Conservation (phyloP, 179 eudicot genomes). For the Camellia oleifera region DNA sequence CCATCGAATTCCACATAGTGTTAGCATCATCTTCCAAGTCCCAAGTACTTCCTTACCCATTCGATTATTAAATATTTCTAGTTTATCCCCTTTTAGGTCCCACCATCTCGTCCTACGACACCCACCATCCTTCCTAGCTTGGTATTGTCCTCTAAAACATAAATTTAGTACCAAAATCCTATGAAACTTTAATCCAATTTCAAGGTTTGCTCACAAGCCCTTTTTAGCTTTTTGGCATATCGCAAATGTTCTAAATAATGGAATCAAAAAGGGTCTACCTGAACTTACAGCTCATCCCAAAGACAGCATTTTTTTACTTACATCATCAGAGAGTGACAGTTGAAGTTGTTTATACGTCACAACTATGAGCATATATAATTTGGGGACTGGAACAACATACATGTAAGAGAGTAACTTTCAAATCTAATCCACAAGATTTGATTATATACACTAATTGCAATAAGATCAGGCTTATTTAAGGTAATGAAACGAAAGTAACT, state of each 20-base stretch:
- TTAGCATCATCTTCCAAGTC: no score
- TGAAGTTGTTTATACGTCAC: background rate
- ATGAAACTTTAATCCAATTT: background rate
- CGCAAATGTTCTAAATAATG: background rate
- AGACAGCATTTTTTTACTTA: background rate
- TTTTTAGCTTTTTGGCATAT: background rate
- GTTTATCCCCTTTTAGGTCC: no score
- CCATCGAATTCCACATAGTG: no score
- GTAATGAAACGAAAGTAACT: background rate
- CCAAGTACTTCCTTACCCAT: no score
- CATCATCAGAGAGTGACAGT: slow-evolving; percentile 4
- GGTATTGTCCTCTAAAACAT: no score
- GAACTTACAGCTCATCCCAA: background rate
- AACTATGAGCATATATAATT: background rate
- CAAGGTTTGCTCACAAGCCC: background rate
- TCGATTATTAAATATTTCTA: no score
- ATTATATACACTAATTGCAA: background rate
- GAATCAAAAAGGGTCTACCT: slow-evolving; percentile 8
- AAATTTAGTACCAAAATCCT: background rate
- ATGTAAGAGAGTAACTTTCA: no score
- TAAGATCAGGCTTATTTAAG: slow-evolving; percentile 1
- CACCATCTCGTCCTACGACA: no score
- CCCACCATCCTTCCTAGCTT: no score
- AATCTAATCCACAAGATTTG: no score
- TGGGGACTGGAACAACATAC: background rate